Evolutionary conservation across 1,284 basidiomycete species (phyloP).

Genomic region (Mycena sp.): DNA sequence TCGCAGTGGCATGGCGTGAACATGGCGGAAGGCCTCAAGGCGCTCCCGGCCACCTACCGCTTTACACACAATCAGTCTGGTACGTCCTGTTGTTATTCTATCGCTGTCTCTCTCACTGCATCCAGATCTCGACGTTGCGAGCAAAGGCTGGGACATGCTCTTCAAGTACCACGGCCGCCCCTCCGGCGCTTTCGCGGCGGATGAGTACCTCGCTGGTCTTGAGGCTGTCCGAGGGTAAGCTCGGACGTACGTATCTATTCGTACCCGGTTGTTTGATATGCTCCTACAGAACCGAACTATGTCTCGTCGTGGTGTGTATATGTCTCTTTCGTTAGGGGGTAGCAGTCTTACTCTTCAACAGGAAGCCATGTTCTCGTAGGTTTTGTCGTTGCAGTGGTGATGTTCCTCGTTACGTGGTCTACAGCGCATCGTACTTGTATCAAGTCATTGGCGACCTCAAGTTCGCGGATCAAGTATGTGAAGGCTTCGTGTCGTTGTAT

Average conservation of each 20-base stretch:
- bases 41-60: conserved; percentile 61
- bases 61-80: conserved; percentile 67
- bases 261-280: neutral
- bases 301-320: conserved; percentile 61
- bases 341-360: conserved; percentile 30
- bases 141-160: conserved; percentile 63
- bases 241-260: no score
- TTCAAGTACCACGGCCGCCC: conserved; percentile 69
- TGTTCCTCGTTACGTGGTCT: neutral
- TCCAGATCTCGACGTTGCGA: conserved; percentile 61
- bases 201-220: conserved; percentile 66
- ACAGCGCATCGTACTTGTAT: conserved; percentile 63
- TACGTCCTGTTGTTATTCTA: conserved; percentile 28
- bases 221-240: conserved; percentile 62
- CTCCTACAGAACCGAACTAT: conserved; percentile 58
- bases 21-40: conserved; percentile 68
- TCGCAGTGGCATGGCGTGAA: conserved; percentile 65
- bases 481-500: conserved; percentile 21
- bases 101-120: neutral
- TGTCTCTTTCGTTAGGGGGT: neutral
- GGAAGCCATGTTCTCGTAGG: conserved; percentile 73
- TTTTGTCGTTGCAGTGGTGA: neutral
- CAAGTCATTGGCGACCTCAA: conserved; percentile 67
- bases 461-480: conserved; percentile 57
- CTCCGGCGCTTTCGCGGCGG: conserved; percentile 66